Evolutionary conservation across 768 basidiomycete genomes (phyloP).

Genomic region (Fomitopsis serialis): DNA sequence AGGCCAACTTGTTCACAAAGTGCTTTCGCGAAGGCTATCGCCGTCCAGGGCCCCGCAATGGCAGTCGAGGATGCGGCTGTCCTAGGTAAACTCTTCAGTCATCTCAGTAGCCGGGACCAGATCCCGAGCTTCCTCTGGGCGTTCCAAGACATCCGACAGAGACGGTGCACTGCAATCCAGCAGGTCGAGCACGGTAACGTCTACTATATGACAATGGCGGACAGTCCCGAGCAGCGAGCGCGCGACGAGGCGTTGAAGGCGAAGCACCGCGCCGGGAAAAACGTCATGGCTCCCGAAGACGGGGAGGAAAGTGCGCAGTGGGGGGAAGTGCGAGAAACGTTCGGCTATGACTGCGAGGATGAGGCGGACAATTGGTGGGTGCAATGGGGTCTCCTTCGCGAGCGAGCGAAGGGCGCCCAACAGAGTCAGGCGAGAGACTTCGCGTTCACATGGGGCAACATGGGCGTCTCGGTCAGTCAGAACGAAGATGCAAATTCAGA

Average conservation of each 20-base stretch:
- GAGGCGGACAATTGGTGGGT: conserved; percentile 34
- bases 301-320: conserved; percentile 22
- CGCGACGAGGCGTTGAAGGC: conserved; percentile 23
- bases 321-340: conserved; percentile 26
- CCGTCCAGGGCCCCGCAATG: conserved; percentile 30
- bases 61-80: conserved; percentile 35
- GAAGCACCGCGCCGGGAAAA: conserved; percentile 13
- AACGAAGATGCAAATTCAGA: no score
- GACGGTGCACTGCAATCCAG: conserved; percentile 9
- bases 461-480: no score
- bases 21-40: conserved; percentile 21
- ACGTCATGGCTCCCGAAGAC: conserved; percentile 14
- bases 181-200: background rate
- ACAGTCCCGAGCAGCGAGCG: conserved; percentile 12
- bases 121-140: conserved; percentile 28
- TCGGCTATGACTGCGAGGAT: conserved; percentile 31
- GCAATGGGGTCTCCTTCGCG: conserved; percentile 26
- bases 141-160: conserved; percentile 29
- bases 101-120: conserved; percentile 24
- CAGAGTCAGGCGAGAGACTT: background rate
- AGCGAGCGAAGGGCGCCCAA: conserved; percentile 12
- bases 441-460: background rate
- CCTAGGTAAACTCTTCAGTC: conserved; percentile 33
- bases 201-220: conserved; percentile 3
- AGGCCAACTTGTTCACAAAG: background rate